Conservation (phyloP, 2,329 filamentous ascomycete species). For the Penicillium sumatraense region DNA sequence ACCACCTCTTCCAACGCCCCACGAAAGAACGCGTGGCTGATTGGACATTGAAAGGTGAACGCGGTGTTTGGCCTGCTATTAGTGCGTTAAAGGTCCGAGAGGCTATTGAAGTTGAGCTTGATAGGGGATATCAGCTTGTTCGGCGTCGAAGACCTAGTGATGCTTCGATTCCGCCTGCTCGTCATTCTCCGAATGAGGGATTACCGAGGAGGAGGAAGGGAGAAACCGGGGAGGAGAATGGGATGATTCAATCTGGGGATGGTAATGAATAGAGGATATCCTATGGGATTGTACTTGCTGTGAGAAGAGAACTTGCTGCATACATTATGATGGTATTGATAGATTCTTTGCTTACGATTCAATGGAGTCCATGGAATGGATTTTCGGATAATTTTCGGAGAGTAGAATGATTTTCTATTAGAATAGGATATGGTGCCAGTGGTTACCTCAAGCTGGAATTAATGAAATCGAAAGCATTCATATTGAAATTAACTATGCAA, state of each 20-base stretch:
- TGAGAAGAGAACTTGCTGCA: neutral
- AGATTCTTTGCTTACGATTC: neutral
- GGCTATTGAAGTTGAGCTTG: conserved; percentile 84
- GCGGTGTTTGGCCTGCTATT: conserved; percentile 88
- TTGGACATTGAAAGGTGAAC: conserved; percentile 84
- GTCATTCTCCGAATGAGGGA: conserved; percentile 35
- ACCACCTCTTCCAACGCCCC: conserved; percentile 80
- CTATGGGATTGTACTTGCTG: no score
- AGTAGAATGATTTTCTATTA: no score
- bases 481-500: no score
- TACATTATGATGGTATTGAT: neutral
- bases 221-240: conserved; percentile 11
- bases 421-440: no score
- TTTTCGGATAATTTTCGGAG: no score
- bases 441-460: no score
- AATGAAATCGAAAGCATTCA: no score
- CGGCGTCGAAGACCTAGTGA: conserved; percentile 52
- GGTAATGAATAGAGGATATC: neutral
- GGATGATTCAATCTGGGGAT: neutral
- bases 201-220: conserved; percentile 23
- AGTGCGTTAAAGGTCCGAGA: conserved; percentile 80
- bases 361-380: neutral
- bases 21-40: conserved; percentile 76
- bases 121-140: conserved; percentile 81
- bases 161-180: conserved; percentile 17